phyloP scores from a whole-genome alignment of 2,329 filamentous ascomycete species.

The Sodiomyces alkalinus region DNA sequence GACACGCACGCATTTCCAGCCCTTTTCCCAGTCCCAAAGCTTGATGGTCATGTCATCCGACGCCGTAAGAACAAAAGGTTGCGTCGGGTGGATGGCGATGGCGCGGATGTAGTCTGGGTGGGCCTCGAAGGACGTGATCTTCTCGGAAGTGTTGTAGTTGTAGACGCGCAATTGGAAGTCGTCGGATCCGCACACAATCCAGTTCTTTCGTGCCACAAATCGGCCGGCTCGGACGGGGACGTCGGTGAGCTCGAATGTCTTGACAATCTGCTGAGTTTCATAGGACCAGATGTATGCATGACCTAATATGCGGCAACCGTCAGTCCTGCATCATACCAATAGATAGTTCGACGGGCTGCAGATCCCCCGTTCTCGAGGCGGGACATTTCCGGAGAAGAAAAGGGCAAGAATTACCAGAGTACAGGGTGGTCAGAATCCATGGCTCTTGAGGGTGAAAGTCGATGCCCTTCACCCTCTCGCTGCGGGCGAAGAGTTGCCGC shows the following conservation, averaged over 20 bases:
- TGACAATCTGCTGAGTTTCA: conserved; percentile 91
- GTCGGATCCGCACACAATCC: conserved; percentile 92
- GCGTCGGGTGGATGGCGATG: conserved; percentile 87
- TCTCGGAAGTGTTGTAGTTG: conserved; percentile 99
- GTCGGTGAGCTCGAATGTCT: conserved; percentile 97
- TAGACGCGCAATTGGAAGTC: conserved; percentile 70
- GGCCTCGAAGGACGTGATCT: conserved; percentile 92
- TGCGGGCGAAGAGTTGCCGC: conserved; percentile 51
- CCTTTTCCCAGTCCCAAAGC: conserved; percentile 97
- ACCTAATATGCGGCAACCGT: no score
- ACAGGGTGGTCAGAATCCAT: conserved; percentile 92
- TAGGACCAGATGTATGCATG: conserved; percentile 99
- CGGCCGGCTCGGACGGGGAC: conserved; percentile 93
- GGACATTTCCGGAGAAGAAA: no score
- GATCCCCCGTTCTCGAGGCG: no score
- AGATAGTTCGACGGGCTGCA: no score
- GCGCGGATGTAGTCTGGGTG: conserved; percentile 98
- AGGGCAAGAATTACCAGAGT: conserved; percentile 58
- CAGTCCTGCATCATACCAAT: no score
- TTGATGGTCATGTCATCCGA: conserved; percentile 98
- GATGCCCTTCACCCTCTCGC: conserved; percentile 91
- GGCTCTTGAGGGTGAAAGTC: conserved; percentile 95
- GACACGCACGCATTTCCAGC: conserved; percentile 93
- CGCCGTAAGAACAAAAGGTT: conserved; percentile 89
- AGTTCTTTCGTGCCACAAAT: conserved; percentile 96